These are phyloP conservation scores for Monosporascus sp. DNA, from an alignment of 2,329 filamentous ascomycete genomes.

Conservation along the genomic window DNA sequence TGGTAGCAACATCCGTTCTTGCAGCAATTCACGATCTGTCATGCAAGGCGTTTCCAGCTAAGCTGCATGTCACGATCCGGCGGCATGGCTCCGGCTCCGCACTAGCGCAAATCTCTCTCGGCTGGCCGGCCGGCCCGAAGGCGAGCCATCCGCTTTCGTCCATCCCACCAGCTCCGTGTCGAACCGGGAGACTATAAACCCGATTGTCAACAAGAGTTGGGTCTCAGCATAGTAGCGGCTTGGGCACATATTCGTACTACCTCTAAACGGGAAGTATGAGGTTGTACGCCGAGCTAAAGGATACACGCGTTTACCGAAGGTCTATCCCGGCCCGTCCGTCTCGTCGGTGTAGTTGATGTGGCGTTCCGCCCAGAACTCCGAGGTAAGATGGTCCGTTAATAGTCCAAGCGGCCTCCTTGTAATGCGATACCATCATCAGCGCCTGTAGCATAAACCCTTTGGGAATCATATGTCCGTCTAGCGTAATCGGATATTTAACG, in stretches of 20 bases:
- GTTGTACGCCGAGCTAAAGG: constrained; percentile 6
- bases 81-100: constrained; percentile 2
- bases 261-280: constrained; percentile 19
- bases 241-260: constrained; percentile 30
- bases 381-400: constrained; percentile 11
- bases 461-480: constrained; percentile 12
- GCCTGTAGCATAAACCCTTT: constrained; percentile 17
- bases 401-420: constrained; percentile 13
- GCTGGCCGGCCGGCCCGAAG: constrained; percentile 4
- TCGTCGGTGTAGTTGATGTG: constrained; percentile 9
- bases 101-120: constrained; percentile 1
- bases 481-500: constrained; percentile 5
- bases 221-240: constrained; percentile 34
- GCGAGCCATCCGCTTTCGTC: constrained; percentile 3
- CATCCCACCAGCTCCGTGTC: constrained; percentile 24
- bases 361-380: constrained; percentile 17
- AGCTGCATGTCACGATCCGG: constrained; percentile 8
- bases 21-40: no score
- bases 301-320: constrained; percentile 2
- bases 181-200: constrained; percentile 21
- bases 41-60: constrained; percentile 2
- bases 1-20: no score
- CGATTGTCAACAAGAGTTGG: constrained; percentile 31
- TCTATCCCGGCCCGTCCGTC: no score
- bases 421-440: constrained; percentile 17